These are phyloP conservation scores for Lentinula detonsa DNA, from an alignment of 768 basidiomycete genomes.

Conservation along the genomic window DNA sequence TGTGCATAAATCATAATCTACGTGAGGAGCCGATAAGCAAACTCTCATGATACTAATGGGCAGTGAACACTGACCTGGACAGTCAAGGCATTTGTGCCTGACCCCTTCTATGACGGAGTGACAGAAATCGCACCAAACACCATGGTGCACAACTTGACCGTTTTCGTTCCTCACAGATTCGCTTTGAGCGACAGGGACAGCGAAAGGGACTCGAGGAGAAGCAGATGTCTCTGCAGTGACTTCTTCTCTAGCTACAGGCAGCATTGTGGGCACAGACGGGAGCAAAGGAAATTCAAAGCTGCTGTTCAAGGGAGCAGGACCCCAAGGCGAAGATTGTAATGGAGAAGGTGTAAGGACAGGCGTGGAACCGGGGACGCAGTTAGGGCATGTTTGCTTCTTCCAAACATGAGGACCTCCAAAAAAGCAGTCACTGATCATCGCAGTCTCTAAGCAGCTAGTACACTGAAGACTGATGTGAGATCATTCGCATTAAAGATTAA, in stretches of 20 bases:
- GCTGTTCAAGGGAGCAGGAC: constrained; percentile 3
- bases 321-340: background rate
- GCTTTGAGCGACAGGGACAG: background rate
- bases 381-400: constrained; percentile 17
- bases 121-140: constrained; percentile 67
- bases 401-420: constrained; percentile 22
- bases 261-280: constrained; percentile 3
- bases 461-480: constrained; percentile 20
- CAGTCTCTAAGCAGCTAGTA: constrained; percentile 19
- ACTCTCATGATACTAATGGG: background rate
- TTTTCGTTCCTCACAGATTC: constrained; percentile 2
- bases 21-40: background rate
- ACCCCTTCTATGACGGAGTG: constrained; percentile 49
- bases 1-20: constrained; percentile 73
- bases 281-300: background rate
- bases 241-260: background rate
- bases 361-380: constrained; percentile 9
- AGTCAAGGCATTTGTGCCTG: constrained; percentile 79
- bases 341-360: constrained; percentile 10
- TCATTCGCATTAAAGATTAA: constrained; percentile 5
- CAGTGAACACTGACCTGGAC: constrained; percentile 39
- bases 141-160: constrained; percentile 41
- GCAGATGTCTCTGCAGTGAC: background rate
- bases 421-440: constrained; percentile 14
- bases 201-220: background rate